Conservation (phyloP, 441 rosid species). For the Adansonia gregorii region DNA sequence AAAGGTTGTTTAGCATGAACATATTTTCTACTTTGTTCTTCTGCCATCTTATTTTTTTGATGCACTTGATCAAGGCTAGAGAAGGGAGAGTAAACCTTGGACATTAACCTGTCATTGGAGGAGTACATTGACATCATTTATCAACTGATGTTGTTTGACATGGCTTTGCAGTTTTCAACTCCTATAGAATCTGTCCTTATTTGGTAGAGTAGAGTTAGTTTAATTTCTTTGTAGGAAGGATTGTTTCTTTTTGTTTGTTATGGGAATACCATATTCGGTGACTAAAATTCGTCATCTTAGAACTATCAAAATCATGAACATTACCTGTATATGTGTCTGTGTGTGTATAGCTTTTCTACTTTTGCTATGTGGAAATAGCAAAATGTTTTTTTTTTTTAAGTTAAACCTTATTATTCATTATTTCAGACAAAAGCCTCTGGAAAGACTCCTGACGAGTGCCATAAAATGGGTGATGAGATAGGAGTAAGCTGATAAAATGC, state of each 20-base stretch:
- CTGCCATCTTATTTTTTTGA: background rate
- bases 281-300: background rate
- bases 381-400: background rate
- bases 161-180: conserved; percentile 10
- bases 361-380: conserved; percentile 12
- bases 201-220: conserved; percentile 6
- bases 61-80: background rate
- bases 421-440: conserved; percentile 95
- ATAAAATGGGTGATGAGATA: conserved; percentile 66
- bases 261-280: background rate
- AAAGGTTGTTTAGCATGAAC: background rate
- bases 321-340: background rate
- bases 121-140: background rate
- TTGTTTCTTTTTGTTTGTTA: background rate
- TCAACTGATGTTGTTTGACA: conserved; percentile 9
- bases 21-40: background rate
- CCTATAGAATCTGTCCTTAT: conserved; percentile 6
- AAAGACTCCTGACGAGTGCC: conserved; percentile 66
- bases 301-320: conserved; percentile 11
- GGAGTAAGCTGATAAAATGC: conserved; percentile 65
- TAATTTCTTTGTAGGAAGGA: background rate
- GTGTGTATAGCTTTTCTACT: background rate
- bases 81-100: background rate
- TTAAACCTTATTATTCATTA: conserved; percentile 25
- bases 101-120: background rate